Evolutionary conservation across 139 green algal species (phyloP).

Genomic region (Volvox africanus): DNA sequence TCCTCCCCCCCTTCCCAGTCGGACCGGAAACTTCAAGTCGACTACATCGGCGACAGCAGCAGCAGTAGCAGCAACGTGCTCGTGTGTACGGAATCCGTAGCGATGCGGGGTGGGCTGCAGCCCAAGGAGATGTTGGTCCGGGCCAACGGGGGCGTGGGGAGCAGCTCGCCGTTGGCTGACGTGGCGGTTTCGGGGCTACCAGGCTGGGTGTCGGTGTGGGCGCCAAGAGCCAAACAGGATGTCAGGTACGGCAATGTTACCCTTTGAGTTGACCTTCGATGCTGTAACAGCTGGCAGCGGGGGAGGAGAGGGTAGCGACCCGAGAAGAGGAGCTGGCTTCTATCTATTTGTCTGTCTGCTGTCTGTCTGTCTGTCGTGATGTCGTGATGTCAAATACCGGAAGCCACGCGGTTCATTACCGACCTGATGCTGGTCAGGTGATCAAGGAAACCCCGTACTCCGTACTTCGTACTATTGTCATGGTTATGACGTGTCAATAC

Average conservation of each 20-base stretch:
- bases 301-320: not conserved
- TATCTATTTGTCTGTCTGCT: too few relatives aligned
- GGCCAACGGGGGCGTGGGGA: constrained; percentile 11
- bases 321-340: constrained; percentile 30
- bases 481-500: too few relatives aligned
- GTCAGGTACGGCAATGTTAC: constrained; percentile 27
- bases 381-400: too few relatives aligned
- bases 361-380: not conserved
- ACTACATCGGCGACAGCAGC: constrained; percentile 30
- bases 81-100: constrained; percentile 62
- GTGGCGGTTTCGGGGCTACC: constrained; percentile 80
- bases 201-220: constrained; percentile 56
- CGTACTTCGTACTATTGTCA: too few relatives aligned
- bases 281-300: too few relatives aligned
- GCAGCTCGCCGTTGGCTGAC: constrained; percentile 62
- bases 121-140: constrained; percentile 50
- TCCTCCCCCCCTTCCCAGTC: not conserved
- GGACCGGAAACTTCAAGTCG: constrained; percentile 4
- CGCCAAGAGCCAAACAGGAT: constrained; percentile 41
- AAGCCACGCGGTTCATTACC: too few relatives aligned
- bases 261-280: too few relatives aligned
- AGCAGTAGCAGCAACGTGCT: constrained; percentile 39
- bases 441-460: too few relatives aligned
- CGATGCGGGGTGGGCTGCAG: constrained; percentile 73
- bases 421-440: too few relatives aligned